Evolutionary conservation across 2,329 filamentous ascomycete genomes (phyloP), one percentile per base, ranked within the genome.

Genomic region (Neoascochyta sp.): DNA sequence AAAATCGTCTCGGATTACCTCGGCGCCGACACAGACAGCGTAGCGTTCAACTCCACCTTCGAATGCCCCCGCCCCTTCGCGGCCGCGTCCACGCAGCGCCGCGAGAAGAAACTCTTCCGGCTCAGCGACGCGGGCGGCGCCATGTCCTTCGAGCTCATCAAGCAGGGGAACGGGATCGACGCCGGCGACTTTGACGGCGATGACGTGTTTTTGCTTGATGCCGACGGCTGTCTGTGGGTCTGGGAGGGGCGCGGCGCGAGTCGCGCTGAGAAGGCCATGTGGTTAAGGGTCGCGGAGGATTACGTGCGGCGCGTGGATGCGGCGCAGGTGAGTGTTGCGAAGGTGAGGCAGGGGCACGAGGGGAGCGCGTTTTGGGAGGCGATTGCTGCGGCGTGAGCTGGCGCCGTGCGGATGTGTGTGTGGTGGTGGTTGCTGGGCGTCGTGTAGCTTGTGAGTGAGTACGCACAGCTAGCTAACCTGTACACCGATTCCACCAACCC

Each of bases 181-280:
- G 54, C 47, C 24, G 52, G 60, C 0, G 76, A 81, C 41, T 60
- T 83, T 5, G 70, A 80, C 39, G 69, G 68, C 22, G 66, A 70
- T 24, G 78, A 83, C 45, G 71, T 83, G 4, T 83, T 83, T 47
- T 53, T 84, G 12, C 65, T 81, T 37, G 76, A 80, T 43, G 68
- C 65, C 1, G 77, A 78, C 5, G 70, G 56, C 28, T 63, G 63
- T 6, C 64, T 83, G 18, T 84, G 79, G 78, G 76, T 83, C 2
- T 83, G 80, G 80, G 71, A 81, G 47, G 80, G 80, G 1, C 58
- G 62, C 2, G 64, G 66, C 1, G 78, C 80, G 7, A 83, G 78
- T 53, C 60, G 60, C 18, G 60, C 57, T 1, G 80, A 83, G 61
- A 80, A 70, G 55, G 69, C 73, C 4, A 65, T 66, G 53, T 84